Conservation (phyloP, 75 land plant species). For the Selaginella moellendorffii region DNA sequence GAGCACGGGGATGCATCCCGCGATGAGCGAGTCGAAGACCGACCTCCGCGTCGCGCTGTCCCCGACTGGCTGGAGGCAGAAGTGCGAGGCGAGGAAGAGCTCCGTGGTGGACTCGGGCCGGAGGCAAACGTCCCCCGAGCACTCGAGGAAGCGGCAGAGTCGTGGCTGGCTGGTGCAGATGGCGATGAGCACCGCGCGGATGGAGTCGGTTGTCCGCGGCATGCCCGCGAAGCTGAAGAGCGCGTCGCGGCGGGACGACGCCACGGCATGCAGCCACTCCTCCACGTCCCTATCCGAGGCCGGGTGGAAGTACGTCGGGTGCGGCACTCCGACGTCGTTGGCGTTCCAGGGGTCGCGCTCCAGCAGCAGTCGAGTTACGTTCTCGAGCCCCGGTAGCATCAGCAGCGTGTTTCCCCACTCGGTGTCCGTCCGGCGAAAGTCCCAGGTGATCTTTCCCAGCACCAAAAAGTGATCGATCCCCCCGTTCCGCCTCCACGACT, state of each 20-base stretch:
- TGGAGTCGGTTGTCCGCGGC: slow-evolving; percentile 29
- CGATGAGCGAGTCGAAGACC: slow-evolving; percentile 1
- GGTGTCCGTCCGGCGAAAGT: slow-evolving; percentile 31
- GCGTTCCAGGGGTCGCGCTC: slow-evolving; percentile 28
- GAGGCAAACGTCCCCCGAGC: slow-evolving; percentile 19
- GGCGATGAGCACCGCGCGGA: slow-evolving; percentile 34
- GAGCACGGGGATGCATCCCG: slow-evolving; percentile 6
- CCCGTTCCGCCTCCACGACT: slow-evolving; percentile 19
- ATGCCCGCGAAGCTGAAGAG: slow-evolving; percentile 48
- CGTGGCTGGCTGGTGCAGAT: slow-evolving; percentile 24
- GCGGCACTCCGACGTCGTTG: slow-evolving; percentile 49
- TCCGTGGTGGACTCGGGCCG: slow-evolving; percentile 27
- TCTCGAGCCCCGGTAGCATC: slow-evolving; percentile 25
- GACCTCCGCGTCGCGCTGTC: neutral
- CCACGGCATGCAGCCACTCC: slow-evolving; percentile 25
- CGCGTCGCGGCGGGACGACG: neutral
- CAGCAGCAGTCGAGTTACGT: slow-evolving; percentile 41
- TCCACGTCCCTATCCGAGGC: slow-evolving; percentile 27
- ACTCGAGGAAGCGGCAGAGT: slow-evolving; percentile 31
- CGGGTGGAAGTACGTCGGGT: slow-evolving; percentile 66
- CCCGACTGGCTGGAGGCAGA: slow-evolving; percentile 6
- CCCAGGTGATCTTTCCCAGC: slow-evolving; percentile 59
- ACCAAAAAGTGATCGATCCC: slow-evolving; percentile 56
- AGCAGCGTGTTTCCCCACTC: slow-evolving; percentile 38
- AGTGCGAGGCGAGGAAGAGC: slow-evolving; percentile 32